Evolutionary conservation across 345 rosid genomes (phyloP), one percentile per base, ranked within the genome.

Genomic region (Salix exigua): DNA sequence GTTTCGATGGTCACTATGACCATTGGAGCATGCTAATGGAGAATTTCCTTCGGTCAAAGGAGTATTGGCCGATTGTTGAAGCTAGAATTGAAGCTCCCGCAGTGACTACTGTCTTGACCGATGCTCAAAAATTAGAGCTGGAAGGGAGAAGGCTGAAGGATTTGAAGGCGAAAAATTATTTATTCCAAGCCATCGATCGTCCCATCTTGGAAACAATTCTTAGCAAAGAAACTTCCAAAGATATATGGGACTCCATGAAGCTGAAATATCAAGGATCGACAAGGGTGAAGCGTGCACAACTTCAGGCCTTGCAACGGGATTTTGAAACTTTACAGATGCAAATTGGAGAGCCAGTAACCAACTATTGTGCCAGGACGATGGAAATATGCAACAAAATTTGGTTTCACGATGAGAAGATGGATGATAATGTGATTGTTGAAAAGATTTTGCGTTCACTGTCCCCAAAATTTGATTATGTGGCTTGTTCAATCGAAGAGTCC

Each of bases 361-460:
- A 72, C 6, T 78, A 78, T 11, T 73, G 10, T 66, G 77, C 31
- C 23, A 65, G 68, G 37, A 67, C 37, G 5, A 53, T 73, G 73
- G 14, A 37, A 0, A 40, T 78, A 9, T 17, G 46, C 7, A 78
- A 73, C 33, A 72, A 51, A 5, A 73, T 73, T 69, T 0, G 61
- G 21, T 66, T 50, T 17, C 35, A 66, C 38, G 55, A 68, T 5
- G 77, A 73, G 66, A 58, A 33, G 4, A 73, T 78, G 67, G 6
- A 58, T 0, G 81, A 78, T 55, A 26, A 44, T 13, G 18, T 66
- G 42, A 73, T 73, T 31, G 61, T 78, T 51, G 77, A 78, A 25
- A 78, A 78, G 26, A 78, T 61, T 18, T 48, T 69, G 3, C 19
- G 79, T n/a, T 58, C 65, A 0, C 7, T 71, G 6, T 50, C 51